Evolutionary conservation across 345 rosid genomes (phyloP).

Genomic region (Excoecaria cochinchinensis): DNA sequence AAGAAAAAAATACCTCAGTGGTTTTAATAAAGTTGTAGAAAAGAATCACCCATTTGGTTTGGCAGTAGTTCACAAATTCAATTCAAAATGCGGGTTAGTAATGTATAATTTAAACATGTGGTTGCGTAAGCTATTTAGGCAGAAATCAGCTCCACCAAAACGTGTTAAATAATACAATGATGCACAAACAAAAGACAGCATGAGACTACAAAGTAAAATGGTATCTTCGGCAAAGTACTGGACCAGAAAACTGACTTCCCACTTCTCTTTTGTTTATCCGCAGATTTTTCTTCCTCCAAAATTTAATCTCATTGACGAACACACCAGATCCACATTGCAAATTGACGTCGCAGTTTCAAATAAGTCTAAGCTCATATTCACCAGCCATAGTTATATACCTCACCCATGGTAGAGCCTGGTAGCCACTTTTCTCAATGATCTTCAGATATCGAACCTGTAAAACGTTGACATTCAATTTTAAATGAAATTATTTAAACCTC

Average conservation of each 20-base stretch:
- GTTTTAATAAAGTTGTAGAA: neutral
- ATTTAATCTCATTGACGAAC: neutral
- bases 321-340: neutral
- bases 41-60: neutral
- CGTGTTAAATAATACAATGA: slow-evolving; percentile 11
- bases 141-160: neutral
- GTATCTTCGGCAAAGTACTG: neutral
- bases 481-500: neutral
- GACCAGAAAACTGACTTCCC: neutral
- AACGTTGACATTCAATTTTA: slow-evolving; percentile 1
- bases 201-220: neutral
- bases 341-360: slow-evolving; percentile 29
- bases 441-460: slow-evolving; percentile 92
- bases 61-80: neutral
- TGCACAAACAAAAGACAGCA: neutral
- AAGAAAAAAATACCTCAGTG: neutral
- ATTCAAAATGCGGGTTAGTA: neutral
- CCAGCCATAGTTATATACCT: slow-evolving; percentile 99
- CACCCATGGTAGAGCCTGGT: slow-evolving; percentile 99
- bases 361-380: slow-evolving; percentile 87
- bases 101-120: slow-evolving; percentile 6
- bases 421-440: slow-evolving; percentile 96
- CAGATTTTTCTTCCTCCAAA: neutral
- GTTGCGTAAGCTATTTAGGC: neutral
- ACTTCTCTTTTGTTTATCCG: neutral